Evolutionary conservation across 352 stramenopile species (phyloP).

Genomic region (Phytophthora pini): DNA sequence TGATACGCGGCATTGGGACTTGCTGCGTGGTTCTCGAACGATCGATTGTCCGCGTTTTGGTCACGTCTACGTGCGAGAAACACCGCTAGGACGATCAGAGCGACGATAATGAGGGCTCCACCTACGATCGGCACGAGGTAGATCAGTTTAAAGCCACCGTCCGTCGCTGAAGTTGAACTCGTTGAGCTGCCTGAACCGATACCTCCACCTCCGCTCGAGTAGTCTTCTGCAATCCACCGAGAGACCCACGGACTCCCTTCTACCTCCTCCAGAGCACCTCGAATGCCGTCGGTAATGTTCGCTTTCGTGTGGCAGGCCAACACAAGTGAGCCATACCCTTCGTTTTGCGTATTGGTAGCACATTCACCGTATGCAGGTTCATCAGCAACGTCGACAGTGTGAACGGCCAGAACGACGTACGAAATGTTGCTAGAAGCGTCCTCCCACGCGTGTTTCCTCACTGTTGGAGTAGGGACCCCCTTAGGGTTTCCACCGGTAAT

Average conservation of each 20-base stretch:
- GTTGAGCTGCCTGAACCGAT: too few relatives aligned
- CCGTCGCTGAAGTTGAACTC: neutral
- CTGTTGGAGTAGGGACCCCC: constrained; percentile 7
- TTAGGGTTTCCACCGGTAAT: constrained; percentile 21
- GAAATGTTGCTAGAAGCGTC: constrained; percentile 9
- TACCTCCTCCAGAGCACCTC: constrained; percentile 2
- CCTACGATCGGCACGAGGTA: constrained; percentile 15
- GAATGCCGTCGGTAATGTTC: neutral
- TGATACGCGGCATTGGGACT: neutral
- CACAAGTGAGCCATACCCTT: constrained; percentile 22
- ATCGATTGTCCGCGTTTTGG: constrained; percentile 3
- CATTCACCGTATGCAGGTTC: constrained; percentile 21
- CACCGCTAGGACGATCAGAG: neutral
- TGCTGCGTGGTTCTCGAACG: neutral
- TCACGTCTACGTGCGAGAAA: neutral
- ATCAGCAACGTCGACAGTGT: constrained; percentile 1
- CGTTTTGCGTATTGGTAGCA: constrained; percentile 4
- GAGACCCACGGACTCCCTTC: constrained; percentile 19
- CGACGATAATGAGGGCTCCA: constrained; percentile 6
- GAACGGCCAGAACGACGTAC: constrained; percentile 23
- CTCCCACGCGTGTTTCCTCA: constrained; percentile 21
- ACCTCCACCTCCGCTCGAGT: neutral
- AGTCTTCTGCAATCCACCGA: constrained; percentile 18
- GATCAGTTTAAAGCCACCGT: constrained; percentile 9
- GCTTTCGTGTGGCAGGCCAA: constrained; percentile 19